These are phyloP conservation scores for Trypanosoma lewisi DNA, from an alignment of 208 protist genomes.

Conservation along the genomic window DNA sequence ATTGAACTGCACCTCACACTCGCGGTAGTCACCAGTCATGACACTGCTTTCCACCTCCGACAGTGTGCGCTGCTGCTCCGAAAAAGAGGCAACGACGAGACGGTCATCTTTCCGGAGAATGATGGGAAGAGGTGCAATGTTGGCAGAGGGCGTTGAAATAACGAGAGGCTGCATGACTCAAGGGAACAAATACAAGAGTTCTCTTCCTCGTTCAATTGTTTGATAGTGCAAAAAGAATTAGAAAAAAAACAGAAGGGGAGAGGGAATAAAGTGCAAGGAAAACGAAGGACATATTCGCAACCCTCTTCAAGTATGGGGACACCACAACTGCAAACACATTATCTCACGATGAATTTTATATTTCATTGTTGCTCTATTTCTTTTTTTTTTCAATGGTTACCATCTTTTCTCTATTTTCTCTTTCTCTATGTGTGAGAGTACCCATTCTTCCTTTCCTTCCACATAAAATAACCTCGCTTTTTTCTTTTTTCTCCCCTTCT, in stretches of 20 bases:
- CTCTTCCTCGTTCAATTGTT: not conserved
- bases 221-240: not conserved
- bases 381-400: not conserved
- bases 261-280: no score
- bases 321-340: no score
- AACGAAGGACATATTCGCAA: no score
- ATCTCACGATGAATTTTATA: no score
- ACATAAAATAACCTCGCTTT: no score
- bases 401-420: not conserved
- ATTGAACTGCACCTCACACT: constrained; percentile 78
- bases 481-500: no score
- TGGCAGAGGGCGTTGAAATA: not conserved
- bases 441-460: no score
- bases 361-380: no score
- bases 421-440: constrained; percentile 6
- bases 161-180: not conserved
- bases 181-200: not conserved
- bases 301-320: no score
- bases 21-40: constrained; percentile 77
- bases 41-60: constrained; percentile 36
- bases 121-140: constrained; percentile 40
- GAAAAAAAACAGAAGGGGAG: not conserved
- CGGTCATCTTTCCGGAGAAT: constrained; percentile 76
- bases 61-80: constrained; percentile 47
- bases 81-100: constrained; percentile 64